These are phyloP conservation scores for Pichia californica DNA, from an alignment of 805 yeast species.

Conservation along the genomic window DNA sequence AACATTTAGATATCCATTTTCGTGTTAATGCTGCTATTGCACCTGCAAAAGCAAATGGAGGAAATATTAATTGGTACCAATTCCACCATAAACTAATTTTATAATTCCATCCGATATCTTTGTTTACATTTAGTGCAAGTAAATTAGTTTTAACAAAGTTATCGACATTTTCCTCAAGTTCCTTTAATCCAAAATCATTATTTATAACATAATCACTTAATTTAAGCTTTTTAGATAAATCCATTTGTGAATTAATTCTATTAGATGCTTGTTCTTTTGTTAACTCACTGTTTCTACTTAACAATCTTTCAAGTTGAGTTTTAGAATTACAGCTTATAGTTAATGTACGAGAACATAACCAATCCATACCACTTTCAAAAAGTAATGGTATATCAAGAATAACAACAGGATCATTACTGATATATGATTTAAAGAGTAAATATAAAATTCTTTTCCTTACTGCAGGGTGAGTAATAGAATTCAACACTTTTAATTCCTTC, in stretches of 20 bases:
- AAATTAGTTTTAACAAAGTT: slow-evolving; percentile 23
- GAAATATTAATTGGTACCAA: slow-evolving; percentile 5
- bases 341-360: slow-evolving; percentile 62
- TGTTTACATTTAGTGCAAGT: not conserved
- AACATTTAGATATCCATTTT: not conserved
- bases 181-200: slow-evolving; percentile 45
- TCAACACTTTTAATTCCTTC: slow-evolving; percentile 51
- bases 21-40: not conserved
- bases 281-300: slow-evolving; percentile 61
- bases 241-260: slow-evolving; percentile 74
- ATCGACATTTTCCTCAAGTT: slow-evolving; percentile 40
- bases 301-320: slow-evolving; percentile 57
- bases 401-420: slow-evolving; percentile 52
- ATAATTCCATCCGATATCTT: not conserved
- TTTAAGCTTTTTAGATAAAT: slow-evolving; percentile 46
- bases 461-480: slow-evolving; percentile 82
- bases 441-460: slow-evolving; percentile 61
- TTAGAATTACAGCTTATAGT: slow-evolving; percentile 58
- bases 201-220: slow-evolving; percentile 63
- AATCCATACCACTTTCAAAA: slow-evolving; percentile 71
- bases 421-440: slow-evolving; percentile 51
- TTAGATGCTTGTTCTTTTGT: slow-evolving; percentile 58
- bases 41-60: slow-evolving; percentile 7
- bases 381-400: slow-evolving; percentile 85
- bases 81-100: slow-evolving; percentile 6